Percentiles rank a stretch among this genome's conserved stretches.
These are phyloP conservation scores for Echites panduratus DNA, from an alignment of 257 asterid species.

Conservation along the genomic window DNA sequence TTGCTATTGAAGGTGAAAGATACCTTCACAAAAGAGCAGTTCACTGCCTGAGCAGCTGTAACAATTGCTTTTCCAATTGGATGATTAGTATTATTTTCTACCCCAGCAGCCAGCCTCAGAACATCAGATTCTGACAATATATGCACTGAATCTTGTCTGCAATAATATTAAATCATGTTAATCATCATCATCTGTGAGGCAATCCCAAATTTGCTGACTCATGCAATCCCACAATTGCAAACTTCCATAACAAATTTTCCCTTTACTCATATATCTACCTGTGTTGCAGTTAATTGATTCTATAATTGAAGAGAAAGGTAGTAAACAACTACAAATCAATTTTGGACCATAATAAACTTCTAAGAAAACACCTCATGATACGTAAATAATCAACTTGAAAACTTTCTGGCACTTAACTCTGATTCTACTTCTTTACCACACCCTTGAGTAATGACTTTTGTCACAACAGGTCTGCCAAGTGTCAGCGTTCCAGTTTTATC, in stretches of 20 bases:
- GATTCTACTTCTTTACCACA: constrained; percentile 28
- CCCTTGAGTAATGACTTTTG: constrained; percentile 53
- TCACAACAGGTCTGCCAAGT: constrained; percentile 85
- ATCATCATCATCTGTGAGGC: constrained; percentile 16
- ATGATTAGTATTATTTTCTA: constrained; percentile 89
- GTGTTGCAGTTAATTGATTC: neutral
- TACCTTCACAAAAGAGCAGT: constrained; percentile 62
- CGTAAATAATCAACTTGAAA: constrained; percentile 8
- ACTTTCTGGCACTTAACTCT: constrained; percentile 46
- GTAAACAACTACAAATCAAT: neutral
- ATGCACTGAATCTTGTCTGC: constrained; percentile 51
- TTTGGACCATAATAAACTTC: neutral
- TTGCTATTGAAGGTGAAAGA: constrained; percentile 10
- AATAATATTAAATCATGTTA: constrained; percentile 19
- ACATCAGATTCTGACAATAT: constrained; percentile 80
- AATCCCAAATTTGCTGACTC: neutral
- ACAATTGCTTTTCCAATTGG: constrained; percentile 98
- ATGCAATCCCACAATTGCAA: neutral
- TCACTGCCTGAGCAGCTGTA: constrained; percentile 64
- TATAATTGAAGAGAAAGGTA: neutral
- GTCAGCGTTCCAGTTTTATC: constrained; percentile 98
- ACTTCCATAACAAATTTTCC: neutral
- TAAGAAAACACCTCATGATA: neutral
- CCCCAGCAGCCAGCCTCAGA: constrained; percentile 88
- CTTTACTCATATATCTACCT: neutral